Evolutionary conservation across 352 stramenopile species (phyloP), one percentile per base, ranked within the genome.

Genomic region (Globisporangium irregulare): DNA sequence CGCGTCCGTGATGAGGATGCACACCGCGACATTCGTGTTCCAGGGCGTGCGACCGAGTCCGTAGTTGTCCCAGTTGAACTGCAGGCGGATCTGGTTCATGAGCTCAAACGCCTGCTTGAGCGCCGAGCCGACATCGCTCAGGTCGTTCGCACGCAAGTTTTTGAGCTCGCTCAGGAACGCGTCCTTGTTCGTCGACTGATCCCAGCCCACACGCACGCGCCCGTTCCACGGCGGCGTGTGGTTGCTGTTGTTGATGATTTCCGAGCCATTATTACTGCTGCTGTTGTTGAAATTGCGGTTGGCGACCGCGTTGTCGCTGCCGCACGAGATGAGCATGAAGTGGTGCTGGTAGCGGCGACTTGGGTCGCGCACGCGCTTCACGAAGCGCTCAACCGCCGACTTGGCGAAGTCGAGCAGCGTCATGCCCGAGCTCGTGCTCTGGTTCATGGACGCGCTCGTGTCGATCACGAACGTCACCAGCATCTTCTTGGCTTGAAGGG

Each of bases 401-500:
- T 96, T 96, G 76, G 89, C 89, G 64, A 89, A 94, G 75, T 96
- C 89, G 59, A 96, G 75, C 67, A 96, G 77, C 68, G 89, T 94
- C 89, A 96, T 96, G 62, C 89, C 89, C 62, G 80, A 91, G 77
- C 77, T 92, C 54, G 87, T 94, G 69, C 80, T 90, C 84, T 96
- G 89, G 73, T 93, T 94, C 89, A 96, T 96, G 56, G 89, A 96
- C 81, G 87, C 89, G 66, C 81, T 92, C 75, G 89, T 96, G 78
- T 96, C 89, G 70, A 96, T 82, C 73, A 96, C 87, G 74, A 96
- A 96, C 73, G 86, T 94, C 76, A 96, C 87, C 22, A 96, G 76
- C 89, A 96, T 96, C 53, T 46, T 73, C 15, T 48, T 48, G 41
- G 36, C 36, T 24, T 29, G 20, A 14, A 24, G 51, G 12, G 20